phyloP scores from a whole-genome alignment of 257 asterid species.

The Marsdenia floribunda region DNA sequence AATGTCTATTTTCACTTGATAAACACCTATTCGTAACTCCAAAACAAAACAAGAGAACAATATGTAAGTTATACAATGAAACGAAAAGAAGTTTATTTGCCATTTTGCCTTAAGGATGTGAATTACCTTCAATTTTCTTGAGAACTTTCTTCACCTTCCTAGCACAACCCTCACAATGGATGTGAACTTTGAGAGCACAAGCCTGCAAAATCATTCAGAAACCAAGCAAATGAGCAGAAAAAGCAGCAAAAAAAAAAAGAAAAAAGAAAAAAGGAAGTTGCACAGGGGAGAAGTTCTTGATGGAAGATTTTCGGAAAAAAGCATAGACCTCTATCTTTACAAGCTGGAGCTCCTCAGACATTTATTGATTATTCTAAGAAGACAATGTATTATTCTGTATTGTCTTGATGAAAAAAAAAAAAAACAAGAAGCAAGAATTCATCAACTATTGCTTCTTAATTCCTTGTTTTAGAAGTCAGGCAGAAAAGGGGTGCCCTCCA shows the following conservation, averaged over 20 bases:
- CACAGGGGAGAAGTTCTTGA: not conserved
- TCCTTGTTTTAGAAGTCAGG: constrained; percentile 1
- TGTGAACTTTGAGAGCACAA: constrained; percentile 55
- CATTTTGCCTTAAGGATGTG: too few relatives aligned
- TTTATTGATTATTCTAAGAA: constrained; percentile 4
- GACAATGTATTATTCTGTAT: not conserved
- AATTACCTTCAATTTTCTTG: constrained; percentile 43
- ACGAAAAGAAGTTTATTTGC: not conserved
- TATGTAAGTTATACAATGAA: not conserved
- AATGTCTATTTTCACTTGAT: constrained; percentile 42
- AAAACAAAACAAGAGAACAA: not conserved
- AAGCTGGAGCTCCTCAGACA: constrained; percentile 33
- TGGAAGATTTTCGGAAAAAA: not conserved
- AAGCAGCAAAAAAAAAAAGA: too few relatives aligned
- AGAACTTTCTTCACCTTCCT: constrained; percentile 59
- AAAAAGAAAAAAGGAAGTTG: not conserved
- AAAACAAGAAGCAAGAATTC: not conserved
- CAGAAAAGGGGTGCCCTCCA: too few relatives aligned
- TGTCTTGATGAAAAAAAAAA: constrained; percentile 4
- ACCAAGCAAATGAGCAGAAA: not conserved
- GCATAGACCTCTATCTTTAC: constrained; percentile 33
- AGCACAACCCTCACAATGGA: constrained; percentile 68
- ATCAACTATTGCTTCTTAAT: not conserved
- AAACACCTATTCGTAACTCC: constrained; percentile 36
- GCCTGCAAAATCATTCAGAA: constrained; percentile 32